Evolutionary conservation across 306 rosid genomes (phyloP), one percentile per base, ranked within the genome.

Genomic region (Styphnolobium japonicum): DNA sequence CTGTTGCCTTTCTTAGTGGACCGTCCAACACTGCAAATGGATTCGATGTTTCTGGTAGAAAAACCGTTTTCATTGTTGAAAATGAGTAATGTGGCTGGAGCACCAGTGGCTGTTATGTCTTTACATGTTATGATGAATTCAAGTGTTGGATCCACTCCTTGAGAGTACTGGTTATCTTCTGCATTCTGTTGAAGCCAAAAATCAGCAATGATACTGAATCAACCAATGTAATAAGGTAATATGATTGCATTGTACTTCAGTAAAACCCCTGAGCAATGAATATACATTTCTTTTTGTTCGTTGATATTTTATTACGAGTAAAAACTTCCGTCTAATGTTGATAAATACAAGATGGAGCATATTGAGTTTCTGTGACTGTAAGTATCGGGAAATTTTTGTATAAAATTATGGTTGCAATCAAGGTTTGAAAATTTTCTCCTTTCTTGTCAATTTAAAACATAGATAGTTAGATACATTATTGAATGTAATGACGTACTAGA

Each of bases 1-100:
- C 93, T 75, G 81, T 85, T 70, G 74, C 86, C 88, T 70, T 84
- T 85, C 81, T 91, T 91, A 15, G 93, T 91, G 51, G 96, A 91
- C 0, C 88, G 79, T 52, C 93, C 96, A 21, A 91, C 83, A 36
- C 96, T 87, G 49, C 93, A 91, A 51, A 91, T 87, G 58, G 93
- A 91, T 0, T 89, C 89, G 0, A 91, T 87, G 75, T 91, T 89
- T 42, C 23, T 67, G 0, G 36, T 18, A 33, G 96, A 87, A 40
- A 91, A 87, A 0, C 95, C 95, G 33, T 36, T 81, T 71, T 90
- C 95, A 31, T 88, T 90, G 87, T 88, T 90, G 71, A 85, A 86
- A 53, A 88, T 81, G 63, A 88, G 68, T 33, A 90, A 58, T 7
- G 95, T 90, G 6, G 89, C 76, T 2, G 84, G 76, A 70, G 91